Evolutionary conservation across 805 yeast genomes (phyloP).

Genomic region (Myxozyma neglecta): DNA sequence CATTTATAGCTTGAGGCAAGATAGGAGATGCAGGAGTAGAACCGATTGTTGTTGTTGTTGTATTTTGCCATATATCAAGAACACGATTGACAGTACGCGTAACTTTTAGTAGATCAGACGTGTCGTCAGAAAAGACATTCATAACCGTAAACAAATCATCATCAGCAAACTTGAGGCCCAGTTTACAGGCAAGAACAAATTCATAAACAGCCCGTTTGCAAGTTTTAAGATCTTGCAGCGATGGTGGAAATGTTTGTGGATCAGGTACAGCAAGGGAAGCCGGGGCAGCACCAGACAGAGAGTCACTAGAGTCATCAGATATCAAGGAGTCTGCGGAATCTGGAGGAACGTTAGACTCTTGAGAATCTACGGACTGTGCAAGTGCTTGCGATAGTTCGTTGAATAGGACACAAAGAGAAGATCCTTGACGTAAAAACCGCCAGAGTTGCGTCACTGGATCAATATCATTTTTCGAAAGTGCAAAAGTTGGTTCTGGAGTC

Average conservation of each 20-base stretch:
- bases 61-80: conserved; percentile 46
- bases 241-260: conserved; percentile 48
- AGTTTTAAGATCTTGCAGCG: conserved; percentile 74
- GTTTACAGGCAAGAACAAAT: conserved; percentile 82
- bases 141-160: conserved; percentile 86
- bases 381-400: conserved; percentile 60
- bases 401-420: conserved; percentile 83
- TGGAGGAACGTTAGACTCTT: neutral
- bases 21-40: neutral
- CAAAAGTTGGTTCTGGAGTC: conserved; percentile 48
- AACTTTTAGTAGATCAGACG: conserved; percentile 74
- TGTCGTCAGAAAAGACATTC: conserved; percentile 79
- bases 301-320: neutral
- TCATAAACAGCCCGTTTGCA: conserved; percentile 89
- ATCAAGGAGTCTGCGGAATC: neutral
- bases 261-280: conserved; percentile 13
- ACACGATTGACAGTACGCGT: conserved; percentile 69
- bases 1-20: neutral
- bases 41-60: no score
- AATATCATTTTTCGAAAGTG: conserved; percentile 55
- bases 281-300: neutral
- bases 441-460: conserved; percentile 94
- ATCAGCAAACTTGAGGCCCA: conserved; percentile 65
- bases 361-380: conserved; percentile 43
- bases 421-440: conserved; percentile 86